phyloP scores from a whole-genome alignment of 2,329 filamentous ascomycete genomes.

The Pseudogymnoascus pannorum region DNA sequence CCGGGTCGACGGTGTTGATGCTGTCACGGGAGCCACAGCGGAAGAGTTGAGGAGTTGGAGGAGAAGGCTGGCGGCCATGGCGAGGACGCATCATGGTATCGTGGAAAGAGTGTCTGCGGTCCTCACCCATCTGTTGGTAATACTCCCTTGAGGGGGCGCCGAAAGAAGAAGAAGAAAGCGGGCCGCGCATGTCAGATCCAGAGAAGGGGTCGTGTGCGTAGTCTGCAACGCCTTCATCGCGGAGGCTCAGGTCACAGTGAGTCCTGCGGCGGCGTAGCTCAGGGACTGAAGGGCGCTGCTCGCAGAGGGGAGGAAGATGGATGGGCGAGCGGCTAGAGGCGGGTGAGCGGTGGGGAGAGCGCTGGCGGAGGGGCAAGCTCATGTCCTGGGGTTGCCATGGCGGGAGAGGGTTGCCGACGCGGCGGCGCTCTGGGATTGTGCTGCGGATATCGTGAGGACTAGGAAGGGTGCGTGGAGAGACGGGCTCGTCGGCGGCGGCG shows the following conservation, averaged over 20 bases:
- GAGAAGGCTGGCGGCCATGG: neutral
- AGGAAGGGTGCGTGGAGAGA: neutral
- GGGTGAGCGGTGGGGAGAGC: neutral
- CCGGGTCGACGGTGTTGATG: neutral
- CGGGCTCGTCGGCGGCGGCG: neutral
- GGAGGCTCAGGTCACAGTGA: neutral
- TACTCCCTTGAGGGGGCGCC: neutral
- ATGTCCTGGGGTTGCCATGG: neutral
- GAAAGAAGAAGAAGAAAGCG: neutral
- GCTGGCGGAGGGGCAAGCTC: neutral
- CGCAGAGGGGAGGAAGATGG: neutral
- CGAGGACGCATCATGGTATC: neutral
- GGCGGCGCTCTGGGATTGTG: neutral
- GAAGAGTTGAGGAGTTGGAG: neutral
- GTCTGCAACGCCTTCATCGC: neutral
- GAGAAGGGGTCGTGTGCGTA: neutral
- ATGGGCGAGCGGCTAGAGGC: neutral
- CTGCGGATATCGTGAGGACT: neutral
- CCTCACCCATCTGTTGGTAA: neutral
- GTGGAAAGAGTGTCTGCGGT: neutral
- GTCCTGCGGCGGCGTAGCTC: neutral
- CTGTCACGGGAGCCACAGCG: neutral
- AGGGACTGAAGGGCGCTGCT: neutral
- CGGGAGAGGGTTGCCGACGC: neutral
- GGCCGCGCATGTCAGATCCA: neutral